Evolutionary conservation across 2,329 filamentous ascomycete species (phyloP).

Genomic region (Cercospora berteroae): DNA sequence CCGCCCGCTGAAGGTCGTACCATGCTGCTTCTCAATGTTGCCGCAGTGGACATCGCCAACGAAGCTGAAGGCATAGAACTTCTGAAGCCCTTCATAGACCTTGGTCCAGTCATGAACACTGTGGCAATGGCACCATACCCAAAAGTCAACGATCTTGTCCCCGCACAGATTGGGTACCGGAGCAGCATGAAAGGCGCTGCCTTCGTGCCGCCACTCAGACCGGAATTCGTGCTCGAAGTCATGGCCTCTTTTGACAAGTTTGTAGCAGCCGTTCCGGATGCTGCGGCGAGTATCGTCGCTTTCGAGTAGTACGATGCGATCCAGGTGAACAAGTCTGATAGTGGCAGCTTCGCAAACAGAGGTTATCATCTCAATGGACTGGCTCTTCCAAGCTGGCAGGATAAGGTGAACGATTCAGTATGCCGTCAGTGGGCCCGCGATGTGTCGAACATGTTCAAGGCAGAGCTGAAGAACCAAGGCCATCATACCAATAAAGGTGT

Average conservation of each 20-base stretch:
- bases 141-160: constrained; percentile 29
- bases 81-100: constrained; percentile 26
- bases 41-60: constrained; percentile 17
- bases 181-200: constrained; percentile 33
- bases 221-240: constrained; percentile 27
- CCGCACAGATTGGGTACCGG: constrained; percentile 24
- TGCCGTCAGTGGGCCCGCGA: constrained; percentile 34
- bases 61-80: constrained; percentile 27
- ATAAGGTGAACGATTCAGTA: constrained; percentile 26
- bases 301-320: constrained; percentile 32
- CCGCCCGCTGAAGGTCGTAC: constrained; percentile 28
- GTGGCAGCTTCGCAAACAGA: constrained; percentile 32
- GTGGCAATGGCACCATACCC: constrained; percentile 25
- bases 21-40: constrained; percentile 24
- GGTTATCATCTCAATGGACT: constrained; percentile 34
- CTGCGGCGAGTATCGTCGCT: constrained; percentile 24
- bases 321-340: constrained; percentile 24
- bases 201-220: constrained; percentile 26
- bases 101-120: constrained; percentile 28
- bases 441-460: constrained; percentile 29
- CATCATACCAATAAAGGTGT: constrained; percentile 26
- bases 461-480: constrained; percentile 27
- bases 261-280: constrained; percentile 22
- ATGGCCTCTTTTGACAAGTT: constrained; percentile 27
- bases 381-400: constrained; percentile 34